Base-by-base conservation (phyloP, 768 basidiomycete species). In the Russula sp. region DNA sequence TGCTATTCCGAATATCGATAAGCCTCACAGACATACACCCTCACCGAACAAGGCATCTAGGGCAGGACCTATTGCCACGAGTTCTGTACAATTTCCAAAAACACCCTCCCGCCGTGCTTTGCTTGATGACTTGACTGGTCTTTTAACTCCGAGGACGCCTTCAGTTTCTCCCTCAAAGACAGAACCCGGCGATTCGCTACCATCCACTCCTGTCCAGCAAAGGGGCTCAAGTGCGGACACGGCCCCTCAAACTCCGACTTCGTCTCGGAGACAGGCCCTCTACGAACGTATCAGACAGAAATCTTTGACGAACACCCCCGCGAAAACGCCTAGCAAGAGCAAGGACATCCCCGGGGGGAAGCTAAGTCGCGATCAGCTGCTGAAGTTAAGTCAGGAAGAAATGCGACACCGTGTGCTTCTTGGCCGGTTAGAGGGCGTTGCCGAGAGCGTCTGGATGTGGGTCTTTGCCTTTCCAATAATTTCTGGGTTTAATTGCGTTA, bases 381-480 rank as follows among this genome's bases (percentile, higher is more conserved):
- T 85, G 46, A 87, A 85, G 72, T 74, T 91, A 58, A 78, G 84
- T 45, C 89, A 90, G 69, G 89, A 91, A 60, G 90, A 89, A 70
- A 81, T 88, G 75, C 80, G 88, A 61, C 79, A 87, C 60, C 78
- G 90, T 41, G 90, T 87, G 66, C 71, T 92, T 35, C 77, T 93
- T 8, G 90, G 90, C 53, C 83, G 91, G 20, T 79, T 93, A 7
- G 80, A 81, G 32, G 86, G 87, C 10, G 82, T 93, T 34, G 91
- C 91, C n/a, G 90, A 93, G 69, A 88, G 90, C 65, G 81, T 87
- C 18, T 93, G 90, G 88, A 91, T 92, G 91, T 88, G 53, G 61
- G 65, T 63, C 5, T 9, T 3, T 58, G 0, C 2, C 51, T 36
- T 34, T 51, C 25, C 29, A 18, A 45, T 48, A 16, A 16, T 18